Evolutionary conservation across 768 basidiomycete genomes (phyloP), one percentile per base, ranked within the genome.

Genomic region (button mushroom (Agaricus bisporus)): DNA sequence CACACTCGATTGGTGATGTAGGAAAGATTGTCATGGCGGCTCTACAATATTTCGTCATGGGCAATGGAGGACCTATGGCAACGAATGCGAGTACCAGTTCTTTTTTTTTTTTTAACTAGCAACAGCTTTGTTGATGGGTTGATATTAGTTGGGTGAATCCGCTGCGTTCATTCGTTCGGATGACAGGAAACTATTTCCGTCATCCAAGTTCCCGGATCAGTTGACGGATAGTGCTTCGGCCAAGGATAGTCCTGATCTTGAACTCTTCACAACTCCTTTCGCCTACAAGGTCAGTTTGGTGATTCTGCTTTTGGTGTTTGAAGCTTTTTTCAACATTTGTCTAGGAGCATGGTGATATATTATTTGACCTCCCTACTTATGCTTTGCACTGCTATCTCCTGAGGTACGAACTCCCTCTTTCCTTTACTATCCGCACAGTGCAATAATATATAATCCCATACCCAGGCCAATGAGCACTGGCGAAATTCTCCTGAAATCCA

Each of bases 81-180:
- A 74, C 67, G 37, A 87, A 84, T 60, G 86, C 86, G 45, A 47
- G 70, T 63, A 22, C 3, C 10, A 5, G 22, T 52, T 32, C 25
- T 32, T 11, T 32, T 32, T 32, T 32, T 7, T 32, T 32, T 11
- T 11, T 11, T 32, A 32, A 1, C 2, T 11, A 8, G 7, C 32
- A 32, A 32, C 32, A 32, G 6, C 12, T 52, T 51, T 9, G 25
- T 46, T 5, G 11, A 11, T 14, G 11, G 2, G 39, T 18, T 2
- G 32, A 28, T 25, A 41, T 45, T 53, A 78, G 76, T 68, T 75
- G 32, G 75, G 70, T 12, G 84, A 85, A 64, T 71, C 77, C 4
- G 80, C 75, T 26, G 83, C 81, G 1, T 85, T 86, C 59, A 64
- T 81, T 39, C 78, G 82, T 12, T 74, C 79, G 4, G 74, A 76